Conservation (phyloP, 306 rosid species). For the Acacia confusa region DNA sequence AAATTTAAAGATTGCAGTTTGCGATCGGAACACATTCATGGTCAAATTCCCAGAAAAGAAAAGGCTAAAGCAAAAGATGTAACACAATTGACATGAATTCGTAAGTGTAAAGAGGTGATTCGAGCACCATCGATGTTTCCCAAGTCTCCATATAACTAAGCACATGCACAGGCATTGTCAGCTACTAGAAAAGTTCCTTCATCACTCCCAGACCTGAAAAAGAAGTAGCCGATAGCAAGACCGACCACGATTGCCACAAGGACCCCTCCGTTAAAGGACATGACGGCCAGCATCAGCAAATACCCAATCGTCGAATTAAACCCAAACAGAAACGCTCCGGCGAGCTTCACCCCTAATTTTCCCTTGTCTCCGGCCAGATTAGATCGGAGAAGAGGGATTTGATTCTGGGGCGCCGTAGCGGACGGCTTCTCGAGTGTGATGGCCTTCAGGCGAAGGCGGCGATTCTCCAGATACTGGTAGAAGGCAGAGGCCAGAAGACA, state of each 20-base stretch:
- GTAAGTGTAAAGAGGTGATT: background rate
- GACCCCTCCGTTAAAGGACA: slow-evolving; percentile 94
- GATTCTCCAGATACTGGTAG: slow-evolving; percentile 76
- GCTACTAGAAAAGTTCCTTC: slow-evolving; percentile 38
- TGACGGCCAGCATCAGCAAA: slow-evolving; percentile 78
- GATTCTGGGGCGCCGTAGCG: slow-evolving; percentile 44
- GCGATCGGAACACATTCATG: background rate
- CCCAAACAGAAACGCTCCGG: slow-evolving; percentile 68
- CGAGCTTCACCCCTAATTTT: slow-evolving; percentile 39
- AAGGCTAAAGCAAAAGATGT: background rate
- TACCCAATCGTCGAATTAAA: slow-evolving; percentile 86
- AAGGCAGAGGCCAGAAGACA: slow-evolving; percentile 62
- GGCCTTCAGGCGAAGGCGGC: slow-evolving; percentile 65
- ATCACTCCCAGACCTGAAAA: slow-evolving; percentile 63
- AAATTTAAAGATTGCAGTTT: background rate
- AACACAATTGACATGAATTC: background rate
- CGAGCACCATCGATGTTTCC: background rate
- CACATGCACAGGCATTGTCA: slow-evolving; percentile 85
- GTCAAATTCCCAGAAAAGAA: background rate
- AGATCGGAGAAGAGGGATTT: slow-evolving; percentile 51
- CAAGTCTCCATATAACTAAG: slow-evolving; percentile 31
- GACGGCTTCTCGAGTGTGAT: slow-evolving; percentile 30
- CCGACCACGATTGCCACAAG: slow-evolving; percentile 75
- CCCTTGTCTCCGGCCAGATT: slow-evolving; percentile 30
- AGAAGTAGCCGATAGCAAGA: slow-evolving; percentile 66